phyloP scores from a whole-genome alignment of 495 filamentous ascomycete species.

The Neurospora sublineolata region DNA sequence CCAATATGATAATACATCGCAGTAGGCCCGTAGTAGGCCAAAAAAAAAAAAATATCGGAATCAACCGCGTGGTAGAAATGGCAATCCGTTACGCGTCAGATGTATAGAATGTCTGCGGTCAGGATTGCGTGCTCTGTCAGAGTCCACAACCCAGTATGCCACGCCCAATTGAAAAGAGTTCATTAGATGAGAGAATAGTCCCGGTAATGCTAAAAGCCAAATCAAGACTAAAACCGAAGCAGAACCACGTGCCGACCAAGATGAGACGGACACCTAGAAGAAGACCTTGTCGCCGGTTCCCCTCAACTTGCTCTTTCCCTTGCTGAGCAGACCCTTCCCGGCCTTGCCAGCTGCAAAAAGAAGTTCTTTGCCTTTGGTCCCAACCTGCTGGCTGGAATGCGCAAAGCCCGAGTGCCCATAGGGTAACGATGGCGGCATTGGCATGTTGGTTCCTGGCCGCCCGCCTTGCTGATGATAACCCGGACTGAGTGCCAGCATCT shows the following conservation, averaged over 20 bases:
- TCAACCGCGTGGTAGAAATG: neutral
- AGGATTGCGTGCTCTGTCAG: neutral
- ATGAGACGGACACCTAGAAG: constrained; percentile 27
- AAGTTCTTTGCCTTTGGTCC: constrained; percentile 72
- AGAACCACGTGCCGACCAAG: neutral
- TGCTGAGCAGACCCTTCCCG: constrained; percentile 77
- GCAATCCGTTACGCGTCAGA: neutral
- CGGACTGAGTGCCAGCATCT: constrained; percentile 20
- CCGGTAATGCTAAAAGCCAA: neutral
- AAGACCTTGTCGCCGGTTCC: constrained; percentile 70
- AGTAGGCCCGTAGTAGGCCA: neutral
- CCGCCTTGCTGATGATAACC: constrained; percentile 39
- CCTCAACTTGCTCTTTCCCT: constrained; percentile 66
- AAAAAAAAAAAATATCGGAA: neutral
- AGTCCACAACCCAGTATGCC: neutral
- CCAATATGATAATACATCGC: neutral
- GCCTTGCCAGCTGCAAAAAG: constrained; percentile 72
- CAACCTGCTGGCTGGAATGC: constrained; percentile 40
- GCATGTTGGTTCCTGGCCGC: constrained; percentile 15
- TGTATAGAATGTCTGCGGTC: neutral
- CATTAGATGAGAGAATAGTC: neutral
- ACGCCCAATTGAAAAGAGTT: neutral
- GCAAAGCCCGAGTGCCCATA: constrained; percentile 22
- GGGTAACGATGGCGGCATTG: constrained; percentile 14
- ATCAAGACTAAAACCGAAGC: constrained; percentile 12